Base-by-base conservation (phyloP, 768 basidiomycete genomes). In the Leccinum subtestaceum region DNA sequence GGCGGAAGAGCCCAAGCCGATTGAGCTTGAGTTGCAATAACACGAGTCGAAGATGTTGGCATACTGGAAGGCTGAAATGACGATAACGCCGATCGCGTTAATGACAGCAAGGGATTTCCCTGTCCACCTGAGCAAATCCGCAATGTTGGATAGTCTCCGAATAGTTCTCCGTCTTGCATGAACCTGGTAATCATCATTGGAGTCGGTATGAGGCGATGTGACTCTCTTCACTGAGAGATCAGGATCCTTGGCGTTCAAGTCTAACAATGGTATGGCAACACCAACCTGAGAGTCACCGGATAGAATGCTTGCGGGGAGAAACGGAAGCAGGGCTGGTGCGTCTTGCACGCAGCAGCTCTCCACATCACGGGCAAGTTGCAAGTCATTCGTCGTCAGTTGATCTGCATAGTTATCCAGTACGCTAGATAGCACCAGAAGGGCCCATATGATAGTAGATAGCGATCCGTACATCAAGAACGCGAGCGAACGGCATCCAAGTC, bases 21-120 rank as follows among this genome's bases (percentile, higher is more conserved):
- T 54, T 3, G 69, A 57, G 45, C 65, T 72, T n/a, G 72, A 64
- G 34, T 70, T 61, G 34, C 74, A 75, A 15, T 63, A 76, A 50
- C 75, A 75, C 2, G 56, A 63, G 15, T 63, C 53, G 45, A 62
- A 75, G 9, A 68, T 40, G 29, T 63, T 57, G 6, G 67, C 50
- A 38, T 65, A 75, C 45, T 76, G 72, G 32, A 74, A 62, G 9
- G 72, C 1, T 12, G 70, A 73, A 17, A 56, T 60, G 36, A 60
- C 21, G 19, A 75, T 1, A 52, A 68, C 57, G 7, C 64, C 61
- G 11, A 68, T 58, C 4, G 72, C 65, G 27, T 75, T 75, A 50
- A 60, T 9, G 9, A 65, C 50, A 2, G 74, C 74, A 17, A 75
- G 31, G 2, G 54, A 19, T 55, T 74, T 70, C 13, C 69, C 70